These are phyloP conservation scores for Podosphaera fusca DNA, from an alignment of 2,329 filamentous ascomycete genomes.

Conservation along the genomic window DNA sequence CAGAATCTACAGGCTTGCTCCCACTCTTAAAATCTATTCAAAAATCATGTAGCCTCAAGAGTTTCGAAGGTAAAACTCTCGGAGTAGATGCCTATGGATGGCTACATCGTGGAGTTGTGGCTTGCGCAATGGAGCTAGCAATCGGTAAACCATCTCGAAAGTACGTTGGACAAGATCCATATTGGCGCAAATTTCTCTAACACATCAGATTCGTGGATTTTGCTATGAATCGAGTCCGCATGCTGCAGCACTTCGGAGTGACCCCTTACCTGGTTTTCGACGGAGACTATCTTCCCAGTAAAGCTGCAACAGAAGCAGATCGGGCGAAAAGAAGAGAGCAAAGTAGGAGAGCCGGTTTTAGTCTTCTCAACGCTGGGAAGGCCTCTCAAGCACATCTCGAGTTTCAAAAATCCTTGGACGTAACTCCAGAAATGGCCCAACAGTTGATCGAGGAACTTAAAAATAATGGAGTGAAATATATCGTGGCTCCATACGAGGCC, in stretches of 20 bases:
- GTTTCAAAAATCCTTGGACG: constrained; percentile 83
- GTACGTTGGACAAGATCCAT: constrained; percentile 25
- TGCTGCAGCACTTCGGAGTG: constrained; percentile 83
- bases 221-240: constrained; percentile 70
- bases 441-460: constrained; percentile 82
- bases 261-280: constrained; percentile 94
- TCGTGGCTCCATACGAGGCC: constrained; percentile 93
- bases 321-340: constrained; percentile 55
- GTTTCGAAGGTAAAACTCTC: constrained; percentile 66
- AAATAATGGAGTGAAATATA: constrained; percentile 52
- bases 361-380: constrained; percentile 63
- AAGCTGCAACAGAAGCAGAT: constrained; percentile 63
- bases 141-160: constrained; percentile 70
- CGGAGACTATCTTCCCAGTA: constrained; percentile 84
- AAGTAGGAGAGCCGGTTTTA: constrained; percentile 50
- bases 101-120: constrained; percentile 80
- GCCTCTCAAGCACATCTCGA: constrained; percentile 59
- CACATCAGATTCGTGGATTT: constrained; percentile 59
- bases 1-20: constrained; percentile 40
- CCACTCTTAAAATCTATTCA: constrained; percentile 93
- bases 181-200: constrained; percentile 1
- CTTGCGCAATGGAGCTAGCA: constrained; percentile 78
- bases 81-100: constrained; percentile 97
- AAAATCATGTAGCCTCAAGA: constrained; percentile 64
- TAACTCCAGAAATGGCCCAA: constrained; percentile 89